Base-by-base conservation (phyloP, 2,329 filamentous ascomycete species). In the Diaporthe ilicicola region DNA sequence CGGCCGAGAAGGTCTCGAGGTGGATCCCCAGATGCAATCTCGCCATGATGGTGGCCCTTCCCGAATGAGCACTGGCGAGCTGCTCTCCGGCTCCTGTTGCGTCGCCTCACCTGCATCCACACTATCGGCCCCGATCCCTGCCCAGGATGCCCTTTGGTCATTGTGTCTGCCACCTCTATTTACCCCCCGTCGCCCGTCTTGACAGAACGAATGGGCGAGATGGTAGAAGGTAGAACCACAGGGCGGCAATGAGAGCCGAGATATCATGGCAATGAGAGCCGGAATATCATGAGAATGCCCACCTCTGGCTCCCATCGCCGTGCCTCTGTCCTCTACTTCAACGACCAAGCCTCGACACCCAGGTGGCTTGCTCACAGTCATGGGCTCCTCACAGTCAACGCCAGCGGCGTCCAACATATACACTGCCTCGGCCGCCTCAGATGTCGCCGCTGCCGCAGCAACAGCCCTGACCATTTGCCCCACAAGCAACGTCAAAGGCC, bases 401-500 rank as follows among this genome's bases (percentile, higher is more conserved):
- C 53, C 72, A 17, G 39, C 67, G 48, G 53, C 70, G 13, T 70
- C 70, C 3, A 67, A 39, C 17, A 73, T 73, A 67, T 74, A 74
- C 19, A 73, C 80, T 19, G 76, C 78, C 1, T 81, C 80, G 10
- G 66, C 64, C 15, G 56, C 79, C 51, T 73, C 79, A 51, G 75
- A 76, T 50, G 81, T 84, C 19, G 76, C 77, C 29, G 80, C 81
- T 54, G 81, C 82, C 19, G 78, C 79, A 29, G 85, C 85, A 13
- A 85, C 84, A 3, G 83, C 83, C 3, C 77, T 77, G 62, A 82
- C 85, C 4, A 75, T 82, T 29, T 81, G 81, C 37, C 82, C 84
- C 4, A 83, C 81, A 46, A 84, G 80, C 70, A 77, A 83, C 72
- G 83, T 89, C 13, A 80, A 83, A 72, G 89, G 89, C 29, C 82